Evolutionary conservation across 2,329 filamentous ascomycete species (phyloP), one percentile per base, ranked within the genome.

Genomic region (Fusarium miscanthi): DNA sequence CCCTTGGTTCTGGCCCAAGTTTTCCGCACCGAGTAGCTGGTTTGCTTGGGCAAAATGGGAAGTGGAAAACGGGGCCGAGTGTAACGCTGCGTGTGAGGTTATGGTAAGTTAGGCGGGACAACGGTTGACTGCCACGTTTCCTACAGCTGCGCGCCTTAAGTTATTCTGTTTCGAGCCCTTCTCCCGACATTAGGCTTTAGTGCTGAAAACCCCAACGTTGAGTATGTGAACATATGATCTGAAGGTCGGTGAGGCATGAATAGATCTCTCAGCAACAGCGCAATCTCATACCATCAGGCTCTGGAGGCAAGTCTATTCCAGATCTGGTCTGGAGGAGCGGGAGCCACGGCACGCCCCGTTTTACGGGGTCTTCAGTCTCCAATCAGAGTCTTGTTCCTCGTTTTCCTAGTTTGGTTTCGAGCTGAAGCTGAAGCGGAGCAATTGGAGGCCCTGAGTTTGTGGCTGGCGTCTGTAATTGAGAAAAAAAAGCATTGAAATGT

Each of bases 271-370:
- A 30, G 43, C 37, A 30, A 37, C 33, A 35, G 30, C 13, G 25
- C 43, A 27, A 53, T 46, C n/a, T 31, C 51, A 45, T 59, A 41
- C 46, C 54, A 65, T 54, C 53, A 56, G 12, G 43, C 46, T 38
- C 37, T 62, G 60, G 38, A 38, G 62, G 53, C 60, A 51, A 51
- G 49, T 37, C 71, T 70, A 70, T 67, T 54, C 63, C 60, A 45
- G 43, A 73, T 52, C 14, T 38, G 60, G 59, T 33, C 66, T 72
- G 65, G 70, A 72, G 62, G 63, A 70, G 52, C 74, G 74, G 74
- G 74, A 77, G 58, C 71, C 71, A 76, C 73, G 74, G 74, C 66
- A 73, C 74, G 74, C 74, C 63, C 66, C 69, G 63, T 61, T 56
- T 38, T 53, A 53, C 16, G 30, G 38, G 54, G 41, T 49, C 40